Base-by-base conservation (phyloP, 2,329 filamentous ascomycete genomes). In the Fusarium drepaniforme region DNA sequence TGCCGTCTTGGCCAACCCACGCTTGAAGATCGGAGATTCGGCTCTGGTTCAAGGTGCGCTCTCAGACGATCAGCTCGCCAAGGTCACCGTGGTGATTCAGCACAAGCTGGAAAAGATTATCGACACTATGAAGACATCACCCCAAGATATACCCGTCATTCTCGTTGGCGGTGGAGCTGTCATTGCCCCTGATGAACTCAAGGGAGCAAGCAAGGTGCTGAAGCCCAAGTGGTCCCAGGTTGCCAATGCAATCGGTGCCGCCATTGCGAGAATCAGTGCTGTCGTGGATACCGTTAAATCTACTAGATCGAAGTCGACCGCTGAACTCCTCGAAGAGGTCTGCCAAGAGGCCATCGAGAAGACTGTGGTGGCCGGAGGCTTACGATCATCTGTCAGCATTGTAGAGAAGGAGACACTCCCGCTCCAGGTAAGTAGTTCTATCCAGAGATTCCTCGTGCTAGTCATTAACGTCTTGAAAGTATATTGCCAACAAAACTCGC, bases 171-270 rank as follows among this genome's bases (percentile, higher is more conserved):
- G 91, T 0, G 91, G 91, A 6, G 89, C 90, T 1, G 83, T 92
- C 12, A 85, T 92, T 51, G 87, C 88, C 0, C 90, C 90, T 0
- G 84, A 88, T 40, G 80, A 85, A n/a, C 82, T 92, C 0, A 82
- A 83, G 37, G 90, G 90, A 2, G 90, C 90, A 11, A 89, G 88
- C 69, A 84, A 82, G 37, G 88, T 92, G 2, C 80, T 91, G 53
- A 90, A 88, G 72, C 90, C 90, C 0, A 82, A 86, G 46, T 91
- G 86, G 83, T 88, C 89, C 3, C 87, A 86, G 4, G 89, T 92
- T 2, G 91, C 91, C 11, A 93, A 93, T 76, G 91, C 91, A 0
- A 90, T 93, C 12, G 91, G 91, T 2, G 91, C 90, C 11, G 90
- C 91, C 1, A 91, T 90, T 67, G 89, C 90, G 2, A 83, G 89